phyloP scores from a whole-genome alignment of 371 early-diverging fungal genomes.

The Cokeromyces recurvatus region DNA sequence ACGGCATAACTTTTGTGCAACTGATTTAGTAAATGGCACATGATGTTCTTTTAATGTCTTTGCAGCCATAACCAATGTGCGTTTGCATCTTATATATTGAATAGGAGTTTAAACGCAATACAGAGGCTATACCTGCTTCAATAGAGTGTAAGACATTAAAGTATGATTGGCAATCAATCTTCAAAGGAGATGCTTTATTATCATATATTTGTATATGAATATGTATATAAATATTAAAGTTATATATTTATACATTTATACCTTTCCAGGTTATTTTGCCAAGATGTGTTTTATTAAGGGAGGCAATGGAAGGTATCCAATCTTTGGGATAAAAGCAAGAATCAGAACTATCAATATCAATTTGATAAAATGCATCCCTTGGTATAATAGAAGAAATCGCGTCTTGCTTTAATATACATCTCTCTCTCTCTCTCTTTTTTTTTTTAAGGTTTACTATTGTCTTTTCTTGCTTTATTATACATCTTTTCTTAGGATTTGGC shows the following conservation, averaged over 20 bases:
- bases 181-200: constrained; percentile 42
- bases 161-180: constrained; percentile 36
- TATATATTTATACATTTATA: constrained; percentile 14
- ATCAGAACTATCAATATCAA: constrained; percentile 23
- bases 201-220: too few relatives aligned
- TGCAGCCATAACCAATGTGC: constrained; percentile 27
- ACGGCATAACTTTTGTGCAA: constrained; percentile 34
- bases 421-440: too few relatives aligned
- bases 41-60: constrained; percentile 20
- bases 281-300: constrained; percentile 11
- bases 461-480: too few relatives aligned
- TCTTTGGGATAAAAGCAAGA: constrained; percentile 14
- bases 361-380: constrained; percentile 27
- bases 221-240: too few relatives aligned
- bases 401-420: too few relatives aligned
- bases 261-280: constrained; percentile 28
- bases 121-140: constrained; percentile 56
- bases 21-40: constrained; percentile 31
- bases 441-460: too few relatives aligned
- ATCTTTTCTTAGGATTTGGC: too few relatives aligned
- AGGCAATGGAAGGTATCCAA: constrained; percentile 19
- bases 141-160: constrained; percentile 44
- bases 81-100: constrained; percentile 53
- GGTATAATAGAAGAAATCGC: too few relatives aligned
- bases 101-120: constrained; percentile 59